Evolutionary conservation across 2,329 filamentous ascomycete species (phyloP).

Genomic region (Capronia epimyces): DNA sequence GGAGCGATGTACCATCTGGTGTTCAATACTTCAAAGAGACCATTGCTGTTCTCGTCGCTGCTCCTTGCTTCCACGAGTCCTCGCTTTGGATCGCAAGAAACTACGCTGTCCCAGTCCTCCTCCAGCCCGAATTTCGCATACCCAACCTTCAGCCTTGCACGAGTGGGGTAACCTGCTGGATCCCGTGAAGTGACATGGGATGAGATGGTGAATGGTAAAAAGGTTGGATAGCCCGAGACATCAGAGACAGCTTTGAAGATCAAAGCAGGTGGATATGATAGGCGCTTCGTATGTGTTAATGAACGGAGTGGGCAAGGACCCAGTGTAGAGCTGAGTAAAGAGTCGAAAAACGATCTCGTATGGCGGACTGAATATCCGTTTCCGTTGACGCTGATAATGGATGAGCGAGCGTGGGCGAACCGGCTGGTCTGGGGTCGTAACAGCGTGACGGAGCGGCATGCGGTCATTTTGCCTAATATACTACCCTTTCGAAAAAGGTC

Average conservation of each 20-base stretch:
- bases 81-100: slow-evolving; percentile 67
- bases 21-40: slow-evolving; percentile 43
- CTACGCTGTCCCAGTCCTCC: slow-evolving; percentile 73
- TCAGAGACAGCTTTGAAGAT: slow-evolving; percentile 87
- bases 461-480: not conserved
- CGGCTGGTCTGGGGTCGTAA: slow-evolving; percentile 1
- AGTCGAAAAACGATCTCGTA: slow-evolving; percentile 25
- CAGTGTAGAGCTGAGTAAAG: slow-evolving; percentile 25
- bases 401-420: not conserved
- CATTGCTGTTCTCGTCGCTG: slow-evolving; percentile 52
- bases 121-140: slow-evolving; percentile 66
- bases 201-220: slow-evolving; percentile 84
- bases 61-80: slow-evolving; percentile 66
- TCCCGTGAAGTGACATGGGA: slow-evolving; percentile 75
- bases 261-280: slow-evolving; percentile 64
- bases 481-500: not conserved
- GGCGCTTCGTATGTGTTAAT: slow-evolving; percentile 66
- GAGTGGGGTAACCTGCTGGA: slow-evolving; percentile 53
- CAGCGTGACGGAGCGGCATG: not conserved
- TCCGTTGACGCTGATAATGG: not conserved
- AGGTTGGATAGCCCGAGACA: slow-evolving; percentile 73
- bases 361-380: slow-evolving; percentile 7
- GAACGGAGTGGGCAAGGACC: slow-evolving; percentile 46
- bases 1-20: slow-evolving; percentile 42
- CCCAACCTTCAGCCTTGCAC: slow-evolving; percentile 75